Percentiles rank a stretch among this genome's conserved stretches.
Evolutionary conservation across 805 yeast genomes (phyloP).

Genomic region (Spathaspora girioi): DNA sequence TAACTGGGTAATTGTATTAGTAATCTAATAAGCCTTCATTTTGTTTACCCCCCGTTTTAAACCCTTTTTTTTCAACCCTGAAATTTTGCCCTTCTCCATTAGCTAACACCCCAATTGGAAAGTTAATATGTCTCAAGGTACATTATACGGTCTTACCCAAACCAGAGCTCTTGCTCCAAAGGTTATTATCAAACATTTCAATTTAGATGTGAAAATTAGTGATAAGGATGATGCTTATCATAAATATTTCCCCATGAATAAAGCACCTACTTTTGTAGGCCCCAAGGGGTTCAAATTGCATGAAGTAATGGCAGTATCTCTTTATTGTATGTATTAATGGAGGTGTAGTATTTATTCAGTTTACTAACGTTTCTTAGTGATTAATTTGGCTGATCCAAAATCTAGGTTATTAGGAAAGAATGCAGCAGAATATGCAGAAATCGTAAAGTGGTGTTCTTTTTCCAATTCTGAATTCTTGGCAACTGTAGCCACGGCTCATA

Average conservation of each 20-base stretch:
- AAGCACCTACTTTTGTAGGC: slow-evolving; percentile 67
- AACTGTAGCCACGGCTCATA: slow-evolving; percentile 46
- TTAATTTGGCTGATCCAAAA: slow-evolving; percentile 42
- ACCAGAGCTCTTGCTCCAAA: slow-evolving; percentile 31
- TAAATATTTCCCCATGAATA: slow-evolving; percentile 59
- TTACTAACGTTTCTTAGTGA: slow-evolving; percentile 28
- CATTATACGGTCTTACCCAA: slow-evolving; percentile 45
- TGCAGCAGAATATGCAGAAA: slow-evolving; percentile 57
- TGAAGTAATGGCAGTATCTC: slow-evolving; percentile 63
- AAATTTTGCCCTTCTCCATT: too few species aligned
- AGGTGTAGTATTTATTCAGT: not conserved
- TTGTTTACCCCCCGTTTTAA: too few species aligned
- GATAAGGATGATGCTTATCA: slow-evolving; percentile 41
- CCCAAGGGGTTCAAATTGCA: slow-evolving; percentile 69
- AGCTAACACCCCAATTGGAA: too few species aligned
- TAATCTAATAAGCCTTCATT: too few species aligned
- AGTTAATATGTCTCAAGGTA: slow-evolving; percentile 60
- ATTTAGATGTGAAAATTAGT: slow-evolving; percentile 54
- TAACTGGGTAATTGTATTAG: too few species aligned
- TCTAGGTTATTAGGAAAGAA: slow-evolving; percentile 61
- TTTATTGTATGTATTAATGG: slow-evolving; percentile 47
- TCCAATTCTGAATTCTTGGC: slow-evolving; percentile 64
- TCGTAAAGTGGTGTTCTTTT: slow-evolving; percentile 76
- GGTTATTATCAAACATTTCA: slow-evolving; percentile 55
- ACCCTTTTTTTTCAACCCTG: too few species aligned